A percentile compares a stretch with the other conserved stretches of the same genome.
Evolutionary conservation across 2,329 filamentous ascomycete species (phyloP).

Genomic region (Xylaria sp.): DNA sequence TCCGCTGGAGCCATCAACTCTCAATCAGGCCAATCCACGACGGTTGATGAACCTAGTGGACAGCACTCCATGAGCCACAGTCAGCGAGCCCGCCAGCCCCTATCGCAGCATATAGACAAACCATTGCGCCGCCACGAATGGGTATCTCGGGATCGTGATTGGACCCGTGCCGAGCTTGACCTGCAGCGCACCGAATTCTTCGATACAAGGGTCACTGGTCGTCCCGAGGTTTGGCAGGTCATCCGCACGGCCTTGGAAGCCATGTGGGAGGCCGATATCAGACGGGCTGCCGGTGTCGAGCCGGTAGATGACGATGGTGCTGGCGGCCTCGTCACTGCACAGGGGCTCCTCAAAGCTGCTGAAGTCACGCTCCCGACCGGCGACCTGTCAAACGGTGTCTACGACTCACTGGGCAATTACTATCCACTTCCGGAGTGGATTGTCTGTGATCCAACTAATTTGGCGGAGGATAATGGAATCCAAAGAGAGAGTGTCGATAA

Average conservation of each 20-base stretch:
- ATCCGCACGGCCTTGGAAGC: slow-evolving; percentile 74
- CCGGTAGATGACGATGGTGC: slow-evolving; percentile 45
- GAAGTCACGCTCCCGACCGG: slow-evolving; percentile 80
- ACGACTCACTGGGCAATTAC: slow-evolving; percentile 75
- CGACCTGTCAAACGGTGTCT: slow-evolving; percentile 75
- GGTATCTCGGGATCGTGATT: slow-evolving; percentile 69
- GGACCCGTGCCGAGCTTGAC: slow-evolving; percentile 76
- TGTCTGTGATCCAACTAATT: slow-evolving; percentile 73
- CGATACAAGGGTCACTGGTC: slow-evolving; percentile 84
- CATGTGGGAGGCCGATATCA: slow-evolving; percentile 66
- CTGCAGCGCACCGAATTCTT: slow-evolving; percentile 85
- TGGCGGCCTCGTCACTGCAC: slow-evolving; percentile 71
- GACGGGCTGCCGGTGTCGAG: slow-evolving; percentile 40
- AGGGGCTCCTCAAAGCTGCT: slow-evolving; percentile 81
- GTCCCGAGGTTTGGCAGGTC: slow-evolving; percentile 82
- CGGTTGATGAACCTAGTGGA: slow-evolving; percentile 44
- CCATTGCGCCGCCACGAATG: slow-evolving; percentile 74
- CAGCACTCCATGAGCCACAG: slow-evolving; percentile 34
- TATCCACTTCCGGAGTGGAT: slow-evolving; percentile 76
- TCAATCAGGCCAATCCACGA: slow-evolving; percentile 49
- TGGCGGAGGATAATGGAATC: slow-evolving; percentile 49
- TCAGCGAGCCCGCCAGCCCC: slow-evolving; percentile 53
- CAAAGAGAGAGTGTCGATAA: slow-evolving; percentile 38
- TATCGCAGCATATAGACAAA: slow-evolving; percentile 75
- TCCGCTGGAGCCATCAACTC: slow-evolving; percentile 66